phyloP scores from a whole-genome alignment of 805 yeast genomes.

The Cephaloascus albidus region DNA sequence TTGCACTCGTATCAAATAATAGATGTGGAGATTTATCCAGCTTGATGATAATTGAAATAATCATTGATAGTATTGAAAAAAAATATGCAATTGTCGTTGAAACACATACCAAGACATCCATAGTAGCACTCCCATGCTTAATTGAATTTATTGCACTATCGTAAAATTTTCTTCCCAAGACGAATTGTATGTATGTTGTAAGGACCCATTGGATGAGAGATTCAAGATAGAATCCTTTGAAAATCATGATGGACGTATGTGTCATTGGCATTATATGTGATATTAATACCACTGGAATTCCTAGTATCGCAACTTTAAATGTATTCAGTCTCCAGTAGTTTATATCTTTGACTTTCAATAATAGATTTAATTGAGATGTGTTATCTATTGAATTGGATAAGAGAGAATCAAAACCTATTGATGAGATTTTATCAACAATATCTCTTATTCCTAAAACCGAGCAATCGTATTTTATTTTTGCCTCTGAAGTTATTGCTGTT shows the following conservation, averaged over 20 bases:
- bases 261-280: slow-evolving; percentile 38
- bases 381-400: slow-evolving; percentile 42
- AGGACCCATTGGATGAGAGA: slow-evolving; percentile 51
- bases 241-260: slow-evolving; percentile 17
- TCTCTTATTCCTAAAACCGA: slow-evolving; percentile 51
- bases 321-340: slow-evolving; percentile 58
- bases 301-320: slow-evolving; percentile 40
- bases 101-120: slow-evolving; percentile 84
- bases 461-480: slow-evolving; percentile 43
- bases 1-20: slow-evolving; percentile 78
- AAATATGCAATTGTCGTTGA: slow-evolving; percentile 74
- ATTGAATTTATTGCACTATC: slow-evolving; percentile 56
- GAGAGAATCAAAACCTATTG: slow-evolving; percentile 44
- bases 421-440: slow-evolving; percentile 43
- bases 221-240: slow-evolving; percentile 59
- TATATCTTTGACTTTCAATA: slow-evolving; percentile 66
- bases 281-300: slow-evolving; percentile 51
- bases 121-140: slow-evolving; percentile 64
- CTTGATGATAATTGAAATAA: slow-evolving; percentile 34
- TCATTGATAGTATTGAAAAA: slow-evolving; percentile 62
- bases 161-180: slow-evolving; percentile 61
- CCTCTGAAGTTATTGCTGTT: slow-evolving; percentile 45
- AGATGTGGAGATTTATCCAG: slow-evolving; percentile 48
- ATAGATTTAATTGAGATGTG: slow-evolving; percentile 56
- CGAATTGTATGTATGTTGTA: slow-evolving; percentile 52